Conservation (phyloP, 2,329 filamentous ascomycete genomes). For the Neofusicoccum umdonicola region DNA sequence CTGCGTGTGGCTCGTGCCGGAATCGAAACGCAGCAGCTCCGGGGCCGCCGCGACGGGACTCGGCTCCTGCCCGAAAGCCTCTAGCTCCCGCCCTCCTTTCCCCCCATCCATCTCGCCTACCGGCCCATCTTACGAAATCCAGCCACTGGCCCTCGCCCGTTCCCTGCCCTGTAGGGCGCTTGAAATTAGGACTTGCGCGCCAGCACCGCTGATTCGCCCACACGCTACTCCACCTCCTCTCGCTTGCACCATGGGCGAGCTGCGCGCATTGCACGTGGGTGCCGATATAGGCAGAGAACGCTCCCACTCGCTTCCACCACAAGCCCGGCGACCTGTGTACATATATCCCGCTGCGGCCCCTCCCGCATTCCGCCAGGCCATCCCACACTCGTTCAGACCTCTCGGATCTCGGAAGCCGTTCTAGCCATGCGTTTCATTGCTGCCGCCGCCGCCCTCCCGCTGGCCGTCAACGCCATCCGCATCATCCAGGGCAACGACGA, state of each 20-base stretch:
- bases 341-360: not conserved
- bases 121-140: not conserved
- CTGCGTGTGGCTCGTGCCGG: not conserved
- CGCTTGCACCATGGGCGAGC: not conserved
- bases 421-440: not conserved
- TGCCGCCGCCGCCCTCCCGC: constrained; percentile 19
- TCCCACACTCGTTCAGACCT: not conserved
- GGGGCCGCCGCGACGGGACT: not conserved
- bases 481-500: constrained; percentile 70
- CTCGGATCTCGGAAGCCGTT: not conserved
- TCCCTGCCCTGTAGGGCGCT: not conserved
- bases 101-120: constrained; percentile 3
- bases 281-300: not conserved
- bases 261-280: not conserved
- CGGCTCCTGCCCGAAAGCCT: not conserved
- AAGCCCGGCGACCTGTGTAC: not conserved
- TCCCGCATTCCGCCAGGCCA: not conserved
- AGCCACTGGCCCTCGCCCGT: not conserved
- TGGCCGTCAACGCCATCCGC: constrained; percentile 43
- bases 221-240: not conserved
- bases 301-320: not conserved
- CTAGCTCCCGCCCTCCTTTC: constrained; percentile 4
- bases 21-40: not conserved
- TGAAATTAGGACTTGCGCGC: not conserved
- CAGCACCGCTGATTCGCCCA: not conserved